phyloP scores from a whole-genome alignment of 1,284 basidiomycete genomes.

The Clitocybe nebularis region DNA sequence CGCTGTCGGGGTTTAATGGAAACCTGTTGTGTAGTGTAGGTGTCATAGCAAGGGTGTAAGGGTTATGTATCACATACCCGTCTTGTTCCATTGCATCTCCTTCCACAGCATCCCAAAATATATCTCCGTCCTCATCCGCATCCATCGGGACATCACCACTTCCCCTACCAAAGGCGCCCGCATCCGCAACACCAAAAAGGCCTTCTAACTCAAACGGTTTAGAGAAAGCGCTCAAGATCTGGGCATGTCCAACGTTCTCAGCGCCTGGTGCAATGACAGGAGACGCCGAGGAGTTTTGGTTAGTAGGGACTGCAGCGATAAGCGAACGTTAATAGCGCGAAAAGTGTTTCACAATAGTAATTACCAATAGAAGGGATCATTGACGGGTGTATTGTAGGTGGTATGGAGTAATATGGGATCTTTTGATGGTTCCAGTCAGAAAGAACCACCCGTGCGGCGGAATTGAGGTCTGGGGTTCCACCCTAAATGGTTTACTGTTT shows the following conservation, averaged over 20 bases:
- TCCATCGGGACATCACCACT: constrained; percentile 30
- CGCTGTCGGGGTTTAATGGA: constrained; percentile 42
- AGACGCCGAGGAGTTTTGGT: constrained; percentile 19
- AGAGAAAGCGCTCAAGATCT: constrained; percentile 63
- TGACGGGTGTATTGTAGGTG: constrained; percentile 77
- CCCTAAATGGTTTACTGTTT: constrained; percentile 45
- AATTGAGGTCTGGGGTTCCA: constrained; percentile 86
- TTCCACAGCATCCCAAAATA: constrained; percentile 30
- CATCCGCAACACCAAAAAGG: constrained; percentile 72
- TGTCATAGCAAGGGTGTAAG: background rate
- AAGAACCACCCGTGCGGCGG: constrained; percentile 82
- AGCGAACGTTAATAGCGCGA: background rate
- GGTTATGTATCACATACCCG: constrained; percentile 28
- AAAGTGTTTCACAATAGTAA: constrained; percentile 4
- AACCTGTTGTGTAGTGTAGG: constrained; percentile 15
- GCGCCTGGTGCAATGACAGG: constrained; percentile 58
- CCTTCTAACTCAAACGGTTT: constrained; percentile 74
- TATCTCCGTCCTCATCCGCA: constrained; percentile 36
- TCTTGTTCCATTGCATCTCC: constrained; percentile 47
- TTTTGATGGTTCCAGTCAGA: constrained; percentile 97
- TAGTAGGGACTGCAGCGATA: constrained; percentile 6
- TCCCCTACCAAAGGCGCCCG: constrained; percentile 57
- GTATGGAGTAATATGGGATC: constrained; percentile 84
- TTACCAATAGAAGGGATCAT: constrained; percentile 55
- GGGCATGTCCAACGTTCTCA: constrained; percentile 70